Evolutionary conservation across 192 early-diverging fungal species (phyloP), one percentile per base, ranked within the genome.

Genomic region (Thamnidium elegans): DNA sequence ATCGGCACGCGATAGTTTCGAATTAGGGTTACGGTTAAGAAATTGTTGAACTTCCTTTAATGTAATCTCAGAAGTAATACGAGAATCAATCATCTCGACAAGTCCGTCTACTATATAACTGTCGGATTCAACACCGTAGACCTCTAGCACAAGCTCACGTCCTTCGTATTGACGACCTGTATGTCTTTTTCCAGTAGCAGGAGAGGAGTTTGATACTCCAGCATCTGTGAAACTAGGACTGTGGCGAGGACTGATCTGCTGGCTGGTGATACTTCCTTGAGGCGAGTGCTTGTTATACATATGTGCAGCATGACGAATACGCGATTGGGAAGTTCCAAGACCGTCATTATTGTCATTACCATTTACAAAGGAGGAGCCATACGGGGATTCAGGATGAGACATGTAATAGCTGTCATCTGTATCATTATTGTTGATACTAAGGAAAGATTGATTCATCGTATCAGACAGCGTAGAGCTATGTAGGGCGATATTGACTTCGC

Each of bases 1-100:
- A 74, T 94, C 92, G 11, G 86, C 82, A 11, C 69, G 78, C 4
- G 87, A 84, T 1, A 91, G 71, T 55, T 86, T 90, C 9, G 83
- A 68, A 0, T 80, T 80, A 36, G 83, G 71, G 66, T 91, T 94
- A 39, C 92, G 77, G 13, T 85, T 82, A 15, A 93, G 74, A 44
- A 85, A 88, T 26, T 81, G 80, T 14, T 79, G 77, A 3, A 92
- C 78, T 8, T 85, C 84, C 17, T 68, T 71, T 42, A 89, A 82
- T 5, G 88, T 85, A 8, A 84, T 87, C 10, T 86, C 75, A 2
- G 72, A 67, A 43, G 76, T 85, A 8, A 94, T 72, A 53, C 84
- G 82, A 23, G 62, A 77, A 36, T 92, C 89, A 11, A 94, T 77
- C 58, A 87, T 71, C 3, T 65, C 70, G 9, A 87, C 81, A 19